Evolutionary conservation across 768 basidiomycete species (phyloP), one percentile per base, ranked within the genome.

Genomic region (Rubroboletus pulcherrimus): DNA sequence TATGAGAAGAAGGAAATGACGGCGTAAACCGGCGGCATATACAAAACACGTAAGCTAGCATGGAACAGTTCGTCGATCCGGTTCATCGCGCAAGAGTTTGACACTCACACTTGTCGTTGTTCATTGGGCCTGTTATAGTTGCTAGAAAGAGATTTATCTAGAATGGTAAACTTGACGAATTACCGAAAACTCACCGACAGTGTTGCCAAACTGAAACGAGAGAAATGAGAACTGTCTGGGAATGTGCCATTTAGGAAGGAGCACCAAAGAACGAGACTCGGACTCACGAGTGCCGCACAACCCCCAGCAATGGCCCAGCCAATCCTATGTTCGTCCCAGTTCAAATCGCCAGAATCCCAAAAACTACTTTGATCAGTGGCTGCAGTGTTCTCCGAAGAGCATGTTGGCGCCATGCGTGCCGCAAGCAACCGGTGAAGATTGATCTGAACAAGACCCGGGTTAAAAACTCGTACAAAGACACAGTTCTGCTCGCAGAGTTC

Each of bases 1-100:
- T 91, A 95, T 29, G 89, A 89, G 62, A 90, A 81, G 75, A 94
- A 95, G 1, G 90, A 91, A 47, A 94, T 82, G 58, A 93, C 73
- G 29, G 86, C 86, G 68, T 89, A 93, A 41, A 93, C 77, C 1
- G 84, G 81, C 2, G 91, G 91, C 90, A 93, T 89, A 63, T 90
- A 91, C 59, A 93, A 65, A 44, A 93, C 83, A 55, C 91, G 84
- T n/a, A 91, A 63, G 55, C 87, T 90, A 65, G 12, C 29, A 48
- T 33, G 15, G 38, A 39, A n/a, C 8, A 34, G 19, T 39, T 47
- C 26, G 39, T 53, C 35, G 48, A 35, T 41, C 31, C 11, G 12
- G 43, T 49, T 39, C 19, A 46, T 45, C 39, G 19, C 30, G 3
- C 33, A 46, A 38, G 34, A 43, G 24, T 26, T 46, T 40, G 41